Conservation (phyloP, 768 basidiomycete species). For the Podaxis sp. region DNA sequence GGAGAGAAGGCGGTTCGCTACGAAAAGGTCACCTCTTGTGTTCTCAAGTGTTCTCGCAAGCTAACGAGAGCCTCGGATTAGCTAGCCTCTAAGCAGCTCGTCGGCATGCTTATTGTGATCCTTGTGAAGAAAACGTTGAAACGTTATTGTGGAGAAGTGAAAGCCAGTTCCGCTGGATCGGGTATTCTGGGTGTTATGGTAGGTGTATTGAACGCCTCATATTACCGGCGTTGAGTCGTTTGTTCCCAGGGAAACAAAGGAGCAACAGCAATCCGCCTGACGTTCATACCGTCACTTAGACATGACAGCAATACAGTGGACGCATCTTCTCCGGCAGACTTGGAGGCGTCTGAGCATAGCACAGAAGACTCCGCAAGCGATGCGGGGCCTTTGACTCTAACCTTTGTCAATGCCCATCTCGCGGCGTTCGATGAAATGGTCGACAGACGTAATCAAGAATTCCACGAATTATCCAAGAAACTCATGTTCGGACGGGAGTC, state of each 20-base stretch:
- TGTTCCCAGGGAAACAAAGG: slow-evolving; percentile 78
- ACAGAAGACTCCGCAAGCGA: not conserved
- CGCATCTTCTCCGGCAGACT: not conserved
- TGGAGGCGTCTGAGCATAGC: not conserved
- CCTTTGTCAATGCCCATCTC: slow-evolving; percentile 81
- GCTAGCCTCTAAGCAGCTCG: slow-evolving; percentile 77
- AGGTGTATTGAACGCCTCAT: slow-evolving; percentile 14
- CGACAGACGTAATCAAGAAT: slow-evolving; percentile 74
- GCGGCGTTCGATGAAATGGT: slow-evolving; percentile 82
- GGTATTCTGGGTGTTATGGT: slow-evolving; percentile 84
- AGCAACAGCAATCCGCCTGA: slow-evolving; percentile 63
- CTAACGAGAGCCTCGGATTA: slow-evolving; percentile 25
- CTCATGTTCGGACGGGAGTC: slow-evolving; percentile 46
- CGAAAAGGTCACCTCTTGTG: slow-evolving; percentile 51
- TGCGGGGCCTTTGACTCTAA: slow-evolving; percentile 48
- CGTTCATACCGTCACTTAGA: slow-evolving; percentile 45
- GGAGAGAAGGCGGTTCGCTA: slow-evolving; percentile 64
- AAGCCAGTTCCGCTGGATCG: slow-evolving; percentile 55
- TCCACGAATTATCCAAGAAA: slow-evolving; percentile 63
- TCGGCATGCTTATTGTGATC: slow-evolving; percentile 77
- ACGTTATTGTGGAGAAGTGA: slow-evolving; percentile 53
- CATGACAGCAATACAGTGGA: slow-evolving; percentile 12
- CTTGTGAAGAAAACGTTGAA: slow-evolving; percentile 57
- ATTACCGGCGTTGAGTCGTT: slow-evolving; percentile 4
- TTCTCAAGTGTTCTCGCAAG: not conserved